phyloP scores from a whole-genome alignment of 2,329 filamentous ascomycete genomes.

The Lachnellula hyalina region DNA sequence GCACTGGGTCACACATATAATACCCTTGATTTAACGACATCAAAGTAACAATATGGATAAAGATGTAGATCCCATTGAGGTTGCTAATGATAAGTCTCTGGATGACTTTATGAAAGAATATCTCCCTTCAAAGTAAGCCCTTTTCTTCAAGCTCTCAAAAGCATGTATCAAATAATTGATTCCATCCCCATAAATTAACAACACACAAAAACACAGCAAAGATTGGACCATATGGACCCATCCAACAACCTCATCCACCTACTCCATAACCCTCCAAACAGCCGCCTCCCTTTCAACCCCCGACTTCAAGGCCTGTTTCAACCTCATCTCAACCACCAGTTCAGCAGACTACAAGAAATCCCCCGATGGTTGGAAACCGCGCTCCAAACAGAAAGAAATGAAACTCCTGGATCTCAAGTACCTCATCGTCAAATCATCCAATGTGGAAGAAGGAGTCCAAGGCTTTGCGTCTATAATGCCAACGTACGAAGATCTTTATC shows the following conservation, averaged over 20 bases:
- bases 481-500: slow-evolving; percentile 59
- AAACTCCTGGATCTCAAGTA: slow-evolving; percentile 61
- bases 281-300: slow-evolving; percentile 35
- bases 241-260: slow-evolving; percentile 38
- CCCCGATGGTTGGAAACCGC: slow-evolving; percentile 56
- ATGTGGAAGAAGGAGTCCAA: slow-evolving; percentile 32
- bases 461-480: slow-evolving; percentile 67
- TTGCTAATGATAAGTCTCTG: slow-evolving; percentile 43
- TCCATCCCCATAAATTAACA: too few species aligned
- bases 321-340: slow-evolving; percentile 59
- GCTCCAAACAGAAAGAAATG: slow-evolving; percentile 63
- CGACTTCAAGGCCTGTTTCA: slow-evolving; percentile 50
- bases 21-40: background rate
- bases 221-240: slow-evolving; percentile 43
- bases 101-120: slow-evolving; percentile 45
- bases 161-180: background rate
- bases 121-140: slow-evolving; percentile 41
- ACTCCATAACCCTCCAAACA: slow-evolving; percentile 40
- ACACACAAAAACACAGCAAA: background rate
- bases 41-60: background rate
- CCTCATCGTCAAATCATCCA: slow-evolving; percentile 47
- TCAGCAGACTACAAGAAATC: slow-evolving; percentile 58
- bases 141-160: background rate
- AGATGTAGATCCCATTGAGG: slow-evolving; percentile 35
- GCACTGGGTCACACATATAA: background rate